Evolutionary conservation across 352 stramenopile species (phyloP).

Genomic region (Phytophthora fragariaefolia): DNA sequence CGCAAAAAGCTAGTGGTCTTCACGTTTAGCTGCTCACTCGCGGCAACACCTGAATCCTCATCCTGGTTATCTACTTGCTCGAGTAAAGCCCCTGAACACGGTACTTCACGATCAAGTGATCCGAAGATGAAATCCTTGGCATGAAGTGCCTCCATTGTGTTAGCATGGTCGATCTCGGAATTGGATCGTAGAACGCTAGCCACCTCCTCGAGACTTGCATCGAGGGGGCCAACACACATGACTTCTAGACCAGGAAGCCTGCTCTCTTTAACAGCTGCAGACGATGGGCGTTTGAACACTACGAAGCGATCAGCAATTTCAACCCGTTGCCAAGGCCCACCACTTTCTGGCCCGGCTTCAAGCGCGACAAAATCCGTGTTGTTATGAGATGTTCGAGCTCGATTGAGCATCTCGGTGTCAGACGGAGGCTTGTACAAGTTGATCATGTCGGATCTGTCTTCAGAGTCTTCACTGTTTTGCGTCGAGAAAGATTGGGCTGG

Average conservation of each 20-base stretch:
- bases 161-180: conserved; percentile 21
- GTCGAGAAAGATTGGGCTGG: conserved; percentile 6
- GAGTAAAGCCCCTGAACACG: not conserved
- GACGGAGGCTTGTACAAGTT: conserved; percentile 16
- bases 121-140: conserved; percentile 38
- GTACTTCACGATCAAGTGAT: conserved; percentile 26
- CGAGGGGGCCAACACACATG: conserved; percentile 25
- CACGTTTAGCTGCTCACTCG: conserved; percentile 22
- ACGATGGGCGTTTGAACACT: conserved; percentile 13
- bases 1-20: conserved; percentile 42
- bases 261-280: conserved; percentile 1
- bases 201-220: conserved; percentile 33
- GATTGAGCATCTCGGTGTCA: conserved; percentile 15
- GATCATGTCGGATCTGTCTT: not conserved
- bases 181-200: conserved; percentile 18
- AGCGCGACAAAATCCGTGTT: conserved; percentile 21
- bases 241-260: conserved; percentile 23
- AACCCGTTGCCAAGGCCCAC: conserved; percentile 21
- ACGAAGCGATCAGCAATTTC: conserved; percentile 16
- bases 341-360: conserved; percentile 7
- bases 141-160: conserved; percentile 38
- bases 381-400: conserved; percentile 16
- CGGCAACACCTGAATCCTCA: not conserved
- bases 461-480: conserved; percentile 1
- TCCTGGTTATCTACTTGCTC: conserved; percentile 4